Conservation (phyloP, 2,329 filamentous ascomycete genomes). For the Monilinia laxa region DNA sequence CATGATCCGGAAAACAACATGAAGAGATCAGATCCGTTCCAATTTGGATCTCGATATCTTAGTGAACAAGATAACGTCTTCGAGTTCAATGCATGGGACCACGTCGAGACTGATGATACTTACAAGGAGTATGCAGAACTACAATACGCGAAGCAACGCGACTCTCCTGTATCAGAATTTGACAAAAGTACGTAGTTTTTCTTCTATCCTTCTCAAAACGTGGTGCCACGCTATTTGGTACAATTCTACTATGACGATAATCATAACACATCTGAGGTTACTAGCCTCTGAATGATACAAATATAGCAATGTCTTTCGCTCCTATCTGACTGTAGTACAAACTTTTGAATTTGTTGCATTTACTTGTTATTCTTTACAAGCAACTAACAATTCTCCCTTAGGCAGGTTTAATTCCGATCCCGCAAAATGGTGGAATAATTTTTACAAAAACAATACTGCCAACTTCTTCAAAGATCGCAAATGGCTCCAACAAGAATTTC, state of each 20-base stretch:
- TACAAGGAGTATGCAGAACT: constrained; percentile 83
- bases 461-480: constrained; percentile 99
- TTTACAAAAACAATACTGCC: constrained; percentile 95
- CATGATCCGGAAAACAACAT: constrained; percentile 59
- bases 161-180: constrained; percentile 86
- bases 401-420: constrained; percentile 85
- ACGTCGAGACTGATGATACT: constrained; percentile 86
- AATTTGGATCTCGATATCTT: constrained; percentile 88
- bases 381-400: constrained; percentile 48
- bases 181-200: constrained; percentile 67
- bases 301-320: constrained; percentile 64
- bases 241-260: constrained; percentile 57
- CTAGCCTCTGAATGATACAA: constrained; percentile 57
- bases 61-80: constrained; percentile 86
- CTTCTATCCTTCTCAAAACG: constrained; percentile 11
- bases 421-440: constrained; percentile 96
- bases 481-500: constrained; percentile 96
- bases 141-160: constrained; percentile 82
- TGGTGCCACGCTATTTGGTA: constrained; percentile 26
- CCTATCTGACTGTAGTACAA: constrained; percentile 60
- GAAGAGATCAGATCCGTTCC: constrained; percentile 89
- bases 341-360: constrained; percentile 22
- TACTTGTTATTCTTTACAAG: constrained; percentile 14
- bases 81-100: constrained; percentile 98
- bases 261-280: constrained; percentile 69